Base-by-base conservation (phyloP, 1,139 yeast species). In the Suhomyces taliae region DNA sequence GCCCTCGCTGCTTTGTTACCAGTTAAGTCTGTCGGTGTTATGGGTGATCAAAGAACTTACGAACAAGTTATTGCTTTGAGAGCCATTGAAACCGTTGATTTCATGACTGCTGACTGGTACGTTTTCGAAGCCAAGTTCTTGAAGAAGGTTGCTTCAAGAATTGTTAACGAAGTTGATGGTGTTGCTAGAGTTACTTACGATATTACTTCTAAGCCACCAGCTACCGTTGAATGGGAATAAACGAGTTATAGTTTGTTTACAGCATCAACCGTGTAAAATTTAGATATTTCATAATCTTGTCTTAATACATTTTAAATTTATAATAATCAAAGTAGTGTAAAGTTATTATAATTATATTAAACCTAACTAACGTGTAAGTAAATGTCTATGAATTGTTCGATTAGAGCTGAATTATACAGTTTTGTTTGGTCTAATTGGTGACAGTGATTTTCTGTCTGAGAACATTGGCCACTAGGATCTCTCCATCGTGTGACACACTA, bases 71-170 rank as follows among this genome's bases (percentile, higher is more conserved):
- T 95, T 76, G 99, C 99, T 39, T 82, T 93, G 66, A 86, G 99
- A 75, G 99, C 99, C 58, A 90, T 93, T 60, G 98, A 91, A 76
- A 95, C 99, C 47, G 81, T 84, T 52, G 99, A 93, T 75, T 93
- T 95, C 80, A 93, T 93, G 99, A 93, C 99, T 60, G 99, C 99
- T 55, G 99, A 95, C 72, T 95, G 99, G 99, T 93, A 76, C 70
- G 88, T 88, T 57, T 93, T 93, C 65, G 98, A 91, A 62, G 95
- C 95, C 57, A 72, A 83, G 44, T 93, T 93, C 85, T 82, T 93
- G 71, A 93, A 91, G 82, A 83, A 76, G 55, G 98, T 91, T 51
- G 91, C 97, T 49, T 83, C 96, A 46, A 86, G 99, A 80, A 95
- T 93, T 55, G 98, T 93, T 60, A 95, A 95, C 72, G 99, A 93